Evolutionary conservation across 768 basidiomycete genomes (phyloP), one percentile per base, ranked within the genome.

Genomic region (Tricholoma hemisulphureum): DNA sequence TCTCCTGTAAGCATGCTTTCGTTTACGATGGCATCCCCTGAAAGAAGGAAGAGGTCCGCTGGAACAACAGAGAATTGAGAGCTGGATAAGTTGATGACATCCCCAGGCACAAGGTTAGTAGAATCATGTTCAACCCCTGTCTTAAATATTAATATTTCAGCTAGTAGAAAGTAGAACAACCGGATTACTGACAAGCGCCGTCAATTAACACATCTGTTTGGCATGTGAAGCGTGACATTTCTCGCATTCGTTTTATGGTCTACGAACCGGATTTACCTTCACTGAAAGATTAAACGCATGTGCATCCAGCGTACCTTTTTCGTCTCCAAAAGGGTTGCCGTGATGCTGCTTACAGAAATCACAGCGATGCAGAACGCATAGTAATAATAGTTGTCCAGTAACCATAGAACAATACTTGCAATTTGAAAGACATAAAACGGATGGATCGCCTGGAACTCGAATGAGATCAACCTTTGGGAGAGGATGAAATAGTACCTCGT

Each of bases 1-100:
- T 99, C 97, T 11, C 97, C 97, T 0, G 97, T 98, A 21, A 99
- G 83, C 97, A 99, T 98, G 61, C 94, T 96, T 75, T 99, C 97
- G 70, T 98, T 98, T 51, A 98, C 89, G 57, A 99, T 96, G 1
- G 95, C 94, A 70, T 99, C 97, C 1, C 97, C 97, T 2, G 93
- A 92, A 26, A 99, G 84, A 7, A 99, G 80, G 62, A 98, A 83
- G 61, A 96, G 80, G 70, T 99, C 97, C 13, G 93, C 91, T 3
- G 97, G 97, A 62, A 99, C 80, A 29, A 87, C 72, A 8, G 82
- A 75, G 7, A 95, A 79, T 23, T 83, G 81, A 1, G 91, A 82
- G 29, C 86, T 83, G 9, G 92, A 87, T n/a, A 98, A 77, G 71
- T 97, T 92, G 60, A 98, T 77, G 58, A 98, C 79, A 68, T 99